Percentiles rank a stretch among this genome's conserved stretches.
Evolutionary conservation across 352 stramenopile species (phyloP).

Genomic region (Globisporangium abappressorium): DNA sequence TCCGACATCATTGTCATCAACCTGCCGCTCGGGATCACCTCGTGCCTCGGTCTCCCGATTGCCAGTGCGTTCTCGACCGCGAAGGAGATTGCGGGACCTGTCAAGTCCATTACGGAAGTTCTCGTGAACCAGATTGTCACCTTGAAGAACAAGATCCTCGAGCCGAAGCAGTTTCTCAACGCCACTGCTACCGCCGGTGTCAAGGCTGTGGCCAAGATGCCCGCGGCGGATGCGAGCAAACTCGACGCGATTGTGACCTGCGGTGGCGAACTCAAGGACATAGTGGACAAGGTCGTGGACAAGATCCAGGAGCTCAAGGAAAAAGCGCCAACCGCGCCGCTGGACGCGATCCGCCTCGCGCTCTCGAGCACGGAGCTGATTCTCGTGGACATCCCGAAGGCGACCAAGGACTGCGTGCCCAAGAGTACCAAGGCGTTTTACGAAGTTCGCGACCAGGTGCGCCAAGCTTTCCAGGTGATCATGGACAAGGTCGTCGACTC

Average conservation of each 20-base stretch:
- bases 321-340: constrained; percentile 17
- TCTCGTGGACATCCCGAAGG: constrained; percentile 38
- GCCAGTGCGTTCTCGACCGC: too few relatives aligned
- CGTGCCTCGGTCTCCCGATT: too few relatives aligned
- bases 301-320: constrained; percentile 37
- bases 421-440: constrained; percentile 33
- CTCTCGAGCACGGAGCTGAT: constrained; percentile 36
- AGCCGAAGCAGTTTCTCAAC: too few relatives aligned
- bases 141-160: too few relatives aligned
- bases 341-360: constrained; percentile 41
- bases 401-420: constrained; percentile 41
- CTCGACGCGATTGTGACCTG: constrained; percentile 1
- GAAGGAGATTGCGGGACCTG: too few relatives aligned
- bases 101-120: too few relatives aligned
- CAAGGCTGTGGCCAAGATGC: too few relatives aligned
- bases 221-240: too few relatives aligned
- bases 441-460: constrained; percentile 41
- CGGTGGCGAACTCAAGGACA: constrained; percentile 39
- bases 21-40: too few relatives aligned
- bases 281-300: constrained; percentile 42
- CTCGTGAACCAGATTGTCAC: too few relatives aligned
- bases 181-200: too few relatives aligned
- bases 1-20: too few relatives aligned
- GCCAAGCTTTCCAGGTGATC: constrained; percentile 50
- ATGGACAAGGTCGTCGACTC: constrained; percentile 49